Evolutionary conservation across 1,139 yeast genomes (phyloP).

Genomic region (Suhomyces bribrorum): DNA sequence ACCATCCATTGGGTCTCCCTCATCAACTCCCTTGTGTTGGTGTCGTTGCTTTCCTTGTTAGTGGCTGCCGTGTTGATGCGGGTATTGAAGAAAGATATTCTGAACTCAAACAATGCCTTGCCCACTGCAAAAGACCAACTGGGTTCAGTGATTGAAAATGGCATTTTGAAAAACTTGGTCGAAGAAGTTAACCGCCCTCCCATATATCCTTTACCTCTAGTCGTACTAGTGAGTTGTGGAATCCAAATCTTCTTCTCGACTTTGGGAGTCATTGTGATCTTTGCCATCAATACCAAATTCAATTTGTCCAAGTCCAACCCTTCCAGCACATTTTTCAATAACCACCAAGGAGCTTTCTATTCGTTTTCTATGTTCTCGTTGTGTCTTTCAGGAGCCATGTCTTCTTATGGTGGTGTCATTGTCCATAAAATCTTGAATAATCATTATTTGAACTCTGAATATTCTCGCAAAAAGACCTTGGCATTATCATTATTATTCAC

Average conservation of each 20-base stretch:
- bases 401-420: conserved; percentile 71
- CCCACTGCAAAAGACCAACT: conserved; percentile 13
- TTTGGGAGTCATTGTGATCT: conserved; percentile 58
- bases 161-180: conserved; percentile 39
- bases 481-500: conserved; percentile 55
- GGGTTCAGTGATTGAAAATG: conserved; percentile 9
- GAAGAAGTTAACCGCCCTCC: conserved; percentile 61
- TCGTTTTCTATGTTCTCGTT: conserved; percentile 62
- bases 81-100: conserved; percentile 46
- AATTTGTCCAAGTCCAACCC: conserved; percentile 22
- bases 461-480: conserved; percentile 18
- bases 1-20: conserved; percentile 74
- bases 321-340: conserved; percentile 39
- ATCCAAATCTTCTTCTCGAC: conserved; percentile 67
- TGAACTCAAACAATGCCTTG: conserved; percentile 13
- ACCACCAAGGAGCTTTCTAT: conserved; percentile 66
- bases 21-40: conserved; percentile 63
- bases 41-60: conserved; percentile 56
- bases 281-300: conserved; percentile 50
- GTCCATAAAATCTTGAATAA: conserved; percentile 56
- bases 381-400: conserved; percentile 68
- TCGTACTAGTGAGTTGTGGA: conserved; percentile 71
- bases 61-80: conserved; percentile 65
- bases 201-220: conserved; percentile 42
- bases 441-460: conserved; percentile 29